A percentile compares a stretch with the other conserved stretches of the same genome.
These are phyloP conservation scores for Helminthosporium solani DNA, from an alignment of 2,329 filamentous ascomycete species.

Conservation along the genomic window DNA sequence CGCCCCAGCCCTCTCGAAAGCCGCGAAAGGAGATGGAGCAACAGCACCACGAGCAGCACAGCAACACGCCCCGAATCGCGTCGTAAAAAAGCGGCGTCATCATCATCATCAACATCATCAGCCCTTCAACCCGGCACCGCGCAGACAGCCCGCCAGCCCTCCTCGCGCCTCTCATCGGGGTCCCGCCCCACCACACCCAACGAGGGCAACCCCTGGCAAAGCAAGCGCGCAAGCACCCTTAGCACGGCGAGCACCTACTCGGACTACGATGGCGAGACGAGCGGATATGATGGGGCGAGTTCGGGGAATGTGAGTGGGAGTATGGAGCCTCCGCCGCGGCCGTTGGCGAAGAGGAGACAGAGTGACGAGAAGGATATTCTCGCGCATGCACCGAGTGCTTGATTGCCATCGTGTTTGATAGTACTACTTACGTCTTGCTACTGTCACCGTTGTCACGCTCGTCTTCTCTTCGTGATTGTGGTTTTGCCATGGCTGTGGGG, in stretches of 20 bases:
- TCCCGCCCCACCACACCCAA: slow-evolving; percentile 29
- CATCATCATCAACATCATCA: no score
- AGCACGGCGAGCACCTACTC: slow-evolving; percentile 29
- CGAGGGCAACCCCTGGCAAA: slow-evolving; percentile 28
- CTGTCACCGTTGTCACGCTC: no score
- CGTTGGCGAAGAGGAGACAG: slow-evolving; percentile 4
- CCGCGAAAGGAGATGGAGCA: slow-evolving; percentile 36
- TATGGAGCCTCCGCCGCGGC: slow-evolving; percentile 16
- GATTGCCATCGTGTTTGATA: neutral
- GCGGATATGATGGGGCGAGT: slow-evolving; percentile 4
- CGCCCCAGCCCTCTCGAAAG: slow-evolving; percentile 20
- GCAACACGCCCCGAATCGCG: slow-evolving; percentile 24
- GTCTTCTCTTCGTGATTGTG: no score
- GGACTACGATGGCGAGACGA: slow-evolving; percentile 19
- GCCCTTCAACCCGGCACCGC: slow-evolving; percentile 24
- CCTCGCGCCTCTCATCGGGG: slow-evolving; percentile 11
- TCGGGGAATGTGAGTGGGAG: slow-evolving; percentile 5
- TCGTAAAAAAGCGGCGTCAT: slow-evolving; percentile 16
- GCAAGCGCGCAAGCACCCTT: slow-evolving; percentile 36
- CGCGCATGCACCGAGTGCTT: slow-evolving; percentile 20
- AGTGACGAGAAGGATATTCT: slow-evolving; percentile 14
- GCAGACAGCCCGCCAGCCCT: slow-evolving; percentile 29
- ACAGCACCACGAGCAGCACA: slow-evolving; percentile 32
- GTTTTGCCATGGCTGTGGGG: no score
- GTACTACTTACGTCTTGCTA: neutral